Evolutionary conservation across 805 yeast genomes (phyloP).

Genomic region (Barnettozyma wickerhamii): DNA sequence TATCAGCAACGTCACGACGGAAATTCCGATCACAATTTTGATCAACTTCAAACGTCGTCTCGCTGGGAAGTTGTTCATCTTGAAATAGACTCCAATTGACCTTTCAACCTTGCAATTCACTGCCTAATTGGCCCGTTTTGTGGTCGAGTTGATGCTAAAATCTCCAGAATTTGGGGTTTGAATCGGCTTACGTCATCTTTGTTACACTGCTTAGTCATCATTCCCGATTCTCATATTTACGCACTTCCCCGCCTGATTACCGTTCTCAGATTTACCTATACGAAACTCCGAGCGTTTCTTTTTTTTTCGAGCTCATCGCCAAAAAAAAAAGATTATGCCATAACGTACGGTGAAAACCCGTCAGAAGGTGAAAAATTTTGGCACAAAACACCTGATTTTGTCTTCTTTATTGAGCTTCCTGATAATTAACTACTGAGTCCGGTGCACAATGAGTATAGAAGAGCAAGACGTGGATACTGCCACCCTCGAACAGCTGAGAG

Average conservation of each 20-base stretch:
- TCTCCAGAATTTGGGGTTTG: not conserved
- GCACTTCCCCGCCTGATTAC: no score
- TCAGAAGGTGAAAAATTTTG: not conserved
- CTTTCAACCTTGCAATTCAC: no score
- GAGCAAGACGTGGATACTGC: slow-evolving; percentile 31
- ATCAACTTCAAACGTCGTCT: not conserved
- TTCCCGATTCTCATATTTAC: not conserved
- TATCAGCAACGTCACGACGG: not conserved
- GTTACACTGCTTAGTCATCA: no score
- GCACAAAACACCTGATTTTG: not conserved
- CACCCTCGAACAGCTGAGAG: slow-evolving; percentile 64
- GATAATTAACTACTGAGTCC: no score
- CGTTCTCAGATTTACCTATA: not conserved
- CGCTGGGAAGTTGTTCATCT: not conserved
- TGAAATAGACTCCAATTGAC: not conserved
- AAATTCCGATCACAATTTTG: not conserved
- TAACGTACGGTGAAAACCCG: no score
- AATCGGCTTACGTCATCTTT: not conserved
- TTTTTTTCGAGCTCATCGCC: not conserved
- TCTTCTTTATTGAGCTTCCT: no score
- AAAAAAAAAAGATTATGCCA: no score
- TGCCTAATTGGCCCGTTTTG: no score
- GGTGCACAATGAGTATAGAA: slow-evolving; percentile 1
- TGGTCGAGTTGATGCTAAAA: not conserved
- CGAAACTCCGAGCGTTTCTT: not conserved